These are phyloP conservation scores for Leccinellum albellum DNA, from an alignment of 768 basidiomycete genomes.

Conservation along the genomic window DNA sequence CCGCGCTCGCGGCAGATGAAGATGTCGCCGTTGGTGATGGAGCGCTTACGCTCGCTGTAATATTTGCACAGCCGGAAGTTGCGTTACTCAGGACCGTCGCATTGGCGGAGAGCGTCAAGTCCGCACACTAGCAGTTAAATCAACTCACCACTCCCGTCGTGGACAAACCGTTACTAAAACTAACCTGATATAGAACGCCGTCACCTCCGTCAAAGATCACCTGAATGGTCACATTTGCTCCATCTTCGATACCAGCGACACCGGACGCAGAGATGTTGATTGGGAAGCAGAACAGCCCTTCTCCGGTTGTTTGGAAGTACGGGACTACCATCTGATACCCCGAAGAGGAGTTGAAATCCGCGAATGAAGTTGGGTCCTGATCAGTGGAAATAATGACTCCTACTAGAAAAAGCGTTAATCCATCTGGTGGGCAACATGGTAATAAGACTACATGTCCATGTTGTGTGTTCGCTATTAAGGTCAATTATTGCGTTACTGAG, in stretches of 20 bases:
- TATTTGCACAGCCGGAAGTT: constrained; percentile 32
- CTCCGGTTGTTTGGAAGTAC: constrained; percentile 48
- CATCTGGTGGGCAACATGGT: neutral
- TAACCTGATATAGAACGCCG: constrained; percentile 64
- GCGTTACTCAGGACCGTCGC: constrained; percentile 46
- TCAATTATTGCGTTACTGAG: constrained; percentile 57
- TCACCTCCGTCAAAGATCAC: constrained; percentile 69
- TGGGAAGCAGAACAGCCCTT: constrained; percentile 65
- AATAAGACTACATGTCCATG: constrained; percentile 47
- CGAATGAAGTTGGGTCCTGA: constrained; percentile 58
- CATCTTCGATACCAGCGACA: constrained; percentile 51
- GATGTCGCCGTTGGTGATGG: constrained; percentile 15
- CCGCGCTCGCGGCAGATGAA: neutral
- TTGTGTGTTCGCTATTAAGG: constrained; percentile 62
- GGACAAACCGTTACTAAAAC: neutral
- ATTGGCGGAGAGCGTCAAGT: constrained; percentile 62
- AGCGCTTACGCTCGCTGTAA: constrained; percentile 19
- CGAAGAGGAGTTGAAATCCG: constrained; percentile 51
- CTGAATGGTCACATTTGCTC: constrained; percentile 73
- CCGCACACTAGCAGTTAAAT: constrained; percentile 58
- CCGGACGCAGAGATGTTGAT: constrained; percentile 53
- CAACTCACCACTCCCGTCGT: neutral
- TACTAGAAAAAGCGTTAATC: constrained; percentile 31
- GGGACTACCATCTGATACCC: constrained; percentile 38
- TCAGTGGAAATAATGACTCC: constrained; percentile 53